These are phyloP conservation scores for Phlebiopsis flavidoalba DNA, from an alignment of 768 basidiomycete genomes.

Conservation along the genomic window DNA sequence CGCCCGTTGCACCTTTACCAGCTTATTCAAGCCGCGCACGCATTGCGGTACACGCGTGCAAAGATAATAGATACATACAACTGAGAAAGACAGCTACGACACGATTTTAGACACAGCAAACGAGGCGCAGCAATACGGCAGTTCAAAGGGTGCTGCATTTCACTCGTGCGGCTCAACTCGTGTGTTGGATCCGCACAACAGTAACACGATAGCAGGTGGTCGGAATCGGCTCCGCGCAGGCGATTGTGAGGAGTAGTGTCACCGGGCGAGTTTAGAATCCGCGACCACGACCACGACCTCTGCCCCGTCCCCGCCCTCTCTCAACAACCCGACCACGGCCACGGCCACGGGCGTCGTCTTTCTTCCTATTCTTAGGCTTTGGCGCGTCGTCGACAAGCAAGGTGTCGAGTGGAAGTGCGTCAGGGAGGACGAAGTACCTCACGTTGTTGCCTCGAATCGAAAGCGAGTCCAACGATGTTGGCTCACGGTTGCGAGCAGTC, in stretches of 20 bases:
- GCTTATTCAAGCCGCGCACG: no score
- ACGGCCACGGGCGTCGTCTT: constrained; percentile 71
- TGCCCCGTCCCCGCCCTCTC: constrained; percentile 37
- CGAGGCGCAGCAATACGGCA: not conserved
- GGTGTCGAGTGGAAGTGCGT: constrained; percentile 93
- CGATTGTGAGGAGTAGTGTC: not conserved
- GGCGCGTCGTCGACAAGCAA: constrained; percentile 97
- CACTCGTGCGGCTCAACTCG: no score
- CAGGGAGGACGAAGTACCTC: constrained; percentile 96
- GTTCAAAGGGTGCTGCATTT: not conserved
- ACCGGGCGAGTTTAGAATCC: constrained; percentile 15
- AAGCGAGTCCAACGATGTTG: constrained; percentile 79
- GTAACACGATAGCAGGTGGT: not conserved
- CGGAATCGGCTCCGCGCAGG: not conserved
- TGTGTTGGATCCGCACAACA: not conserved
- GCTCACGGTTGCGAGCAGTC: constrained; percentile 88
- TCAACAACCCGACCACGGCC: constrained; percentile 47
- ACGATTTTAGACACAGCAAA: not conserved
- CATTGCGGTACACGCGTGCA: not conserved
- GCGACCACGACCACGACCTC: constrained; percentile 30
- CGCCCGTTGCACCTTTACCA: no score
- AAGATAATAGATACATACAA: not conserved
- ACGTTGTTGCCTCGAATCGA: constrained; percentile 97
- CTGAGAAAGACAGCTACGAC: not conserved
- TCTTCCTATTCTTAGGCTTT: constrained; percentile 89